Evolutionary conservation across 441 rosid species (phyloP), one percentile per base, ranked within the genome.

Genomic region (Arabidopsis hybrid): DNA sequence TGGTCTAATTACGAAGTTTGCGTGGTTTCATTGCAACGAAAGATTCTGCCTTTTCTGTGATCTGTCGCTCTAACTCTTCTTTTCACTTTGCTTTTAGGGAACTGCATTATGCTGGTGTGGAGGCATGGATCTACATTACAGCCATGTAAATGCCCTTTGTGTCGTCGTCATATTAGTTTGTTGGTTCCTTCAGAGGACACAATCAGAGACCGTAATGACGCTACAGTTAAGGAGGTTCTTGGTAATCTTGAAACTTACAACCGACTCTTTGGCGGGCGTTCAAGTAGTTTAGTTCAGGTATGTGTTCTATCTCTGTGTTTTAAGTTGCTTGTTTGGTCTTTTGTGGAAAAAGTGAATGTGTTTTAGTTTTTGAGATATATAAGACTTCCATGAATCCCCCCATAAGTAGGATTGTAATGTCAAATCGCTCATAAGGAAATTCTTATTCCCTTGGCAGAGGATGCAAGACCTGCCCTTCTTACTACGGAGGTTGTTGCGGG

Each of bases 401-500:
- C 26, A 26, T 59, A 34, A 60, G 50, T 67, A 31, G 26, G 26
- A 21, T 21, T 21, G 26, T 21, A 21, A 21, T 21, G 26, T 21
- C 26, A 21, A 21, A 21, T 21, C 26, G 26, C 26, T 55, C 8
- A 64, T 42, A 34, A 56, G 68, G 40, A 50, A 71, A 6, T 53
- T 59, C 43, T 65, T 43, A 1, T 34, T 43, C 14, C 11, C 35
- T 39, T 56, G 60, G 34, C 86, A 94, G 97, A 86, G 92, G 83
- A 72, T 94, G 83, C 95, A 80, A 85, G 99, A 94, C 79, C 97
- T 94, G 79, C 97, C 99, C 17, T 94, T 94, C 74, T 82, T 94
- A 73, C 81, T 94, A 4, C 79, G 87, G 50, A 85, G 97, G 70
- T 79, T 94, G 84, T 67, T 89, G 65, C 81, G 89, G 16, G 99